Conservation (phyloP, 371 early-diverging fungal genomes). For the Rhizopus sp. region DNA sequence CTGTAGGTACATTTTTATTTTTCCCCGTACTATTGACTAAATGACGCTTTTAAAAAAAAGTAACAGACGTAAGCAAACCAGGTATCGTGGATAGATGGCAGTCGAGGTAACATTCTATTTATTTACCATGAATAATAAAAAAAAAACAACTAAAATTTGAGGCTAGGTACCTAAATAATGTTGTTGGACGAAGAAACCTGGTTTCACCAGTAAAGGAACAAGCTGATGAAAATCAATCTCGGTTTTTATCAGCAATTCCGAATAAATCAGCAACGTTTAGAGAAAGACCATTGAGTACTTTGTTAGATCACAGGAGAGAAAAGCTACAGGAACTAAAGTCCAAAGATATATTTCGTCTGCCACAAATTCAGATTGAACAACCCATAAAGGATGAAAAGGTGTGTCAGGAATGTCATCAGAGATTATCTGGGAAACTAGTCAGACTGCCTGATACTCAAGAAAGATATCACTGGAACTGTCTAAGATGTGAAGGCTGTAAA, state of each 20-base stretch:
- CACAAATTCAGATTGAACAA: background rate
- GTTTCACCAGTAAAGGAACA: background rate
- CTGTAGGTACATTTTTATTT: conserved; percentile 18
- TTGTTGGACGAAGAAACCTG: conserved; percentile 15
- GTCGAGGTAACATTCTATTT: conserved; percentile 8
- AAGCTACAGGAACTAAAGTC: background rate
- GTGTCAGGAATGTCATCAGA: conserved; percentile 33
- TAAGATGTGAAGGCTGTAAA: conserved; percentile 34
- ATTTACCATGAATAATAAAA: background rate
- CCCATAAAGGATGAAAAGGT: background rate
- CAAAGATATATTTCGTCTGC: conserved; percentile 2
- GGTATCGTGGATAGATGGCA: conserved; percentile 22
- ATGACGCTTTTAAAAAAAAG: background rate
- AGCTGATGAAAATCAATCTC: too few relatives aligned
- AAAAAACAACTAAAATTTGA: too few relatives aligned
- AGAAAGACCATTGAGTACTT: conserved; percentile 8
- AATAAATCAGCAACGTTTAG: background rate
- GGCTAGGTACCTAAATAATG: conserved; percentile 15
- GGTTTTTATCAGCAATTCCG: background rate
- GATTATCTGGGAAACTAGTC: conserved; percentile 34
- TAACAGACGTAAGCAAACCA: background rate
- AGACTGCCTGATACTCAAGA: conserved; percentile 30
- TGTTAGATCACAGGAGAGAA: conserved; percentile 9
- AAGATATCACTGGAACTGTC: conserved; percentile 42
- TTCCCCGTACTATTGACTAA: background rate